A percentile compares a stretch with the other conserved stretches of the same genome.
Evolutionary conservation across 352 stramenopile genomes (phyloP).

Genomic region (Pythium apleroticum): DNA sequence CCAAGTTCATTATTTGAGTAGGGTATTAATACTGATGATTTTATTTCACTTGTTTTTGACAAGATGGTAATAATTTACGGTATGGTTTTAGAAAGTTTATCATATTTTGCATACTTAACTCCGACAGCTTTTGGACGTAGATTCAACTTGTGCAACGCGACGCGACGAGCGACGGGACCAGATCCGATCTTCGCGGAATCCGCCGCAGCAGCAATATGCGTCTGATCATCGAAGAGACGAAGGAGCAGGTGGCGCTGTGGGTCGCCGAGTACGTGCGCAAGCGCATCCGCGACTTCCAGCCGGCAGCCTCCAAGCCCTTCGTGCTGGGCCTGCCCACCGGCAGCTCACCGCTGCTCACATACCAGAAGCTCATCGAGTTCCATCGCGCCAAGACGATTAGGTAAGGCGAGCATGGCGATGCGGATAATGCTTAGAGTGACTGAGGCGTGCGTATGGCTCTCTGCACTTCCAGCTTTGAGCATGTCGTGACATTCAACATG

Average conservation of each 20-base stretch:
- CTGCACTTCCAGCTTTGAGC: slow-evolving; percentile 53
- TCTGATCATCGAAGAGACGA: slow-evolving; percentile 83
- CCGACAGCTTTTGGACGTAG: background rate
- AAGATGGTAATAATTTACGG: too few relatives aligned
- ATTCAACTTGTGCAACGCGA: background rate
- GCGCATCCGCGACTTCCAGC: slow-evolving; percentile 76
- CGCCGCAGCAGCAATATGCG: slow-evolving; percentile 54
- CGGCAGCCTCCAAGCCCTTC: slow-evolving; percentile 72
- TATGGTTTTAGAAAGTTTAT: too few relatives aligned
- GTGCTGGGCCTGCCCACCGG: slow-evolving; percentile 87
- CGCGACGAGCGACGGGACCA: background rate
- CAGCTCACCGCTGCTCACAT: slow-evolving; percentile 82
- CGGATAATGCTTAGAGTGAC: background rate
- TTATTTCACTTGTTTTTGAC: too few relatives aligned
- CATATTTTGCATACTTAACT: too few relatives aligned
- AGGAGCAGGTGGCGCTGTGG: slow-evolving; percentile 63
- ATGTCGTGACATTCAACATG: slow-evolving; percentile 93
- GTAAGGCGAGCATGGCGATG: slow-evolving; percentile 7
- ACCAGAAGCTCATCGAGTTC: slow-evolving; percentile 81
- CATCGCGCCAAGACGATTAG: slow-evolving; percentile 40
- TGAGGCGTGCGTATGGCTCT: slow-evolving; percentile 5
- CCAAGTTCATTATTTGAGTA: too few relatives aligned
- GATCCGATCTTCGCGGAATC: background rate
- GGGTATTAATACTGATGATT: too few relatives aligned
- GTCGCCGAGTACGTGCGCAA: slow-evolving; percentile 82